A percentile compares a stretch with the other conserved stretches of the same genome.
These are phyloP conservation scores for Macrophomina phaseolina DNA, from an alignment of 2,329 filamentous ascomycete species.

Conservation along the genomic window DNA sequence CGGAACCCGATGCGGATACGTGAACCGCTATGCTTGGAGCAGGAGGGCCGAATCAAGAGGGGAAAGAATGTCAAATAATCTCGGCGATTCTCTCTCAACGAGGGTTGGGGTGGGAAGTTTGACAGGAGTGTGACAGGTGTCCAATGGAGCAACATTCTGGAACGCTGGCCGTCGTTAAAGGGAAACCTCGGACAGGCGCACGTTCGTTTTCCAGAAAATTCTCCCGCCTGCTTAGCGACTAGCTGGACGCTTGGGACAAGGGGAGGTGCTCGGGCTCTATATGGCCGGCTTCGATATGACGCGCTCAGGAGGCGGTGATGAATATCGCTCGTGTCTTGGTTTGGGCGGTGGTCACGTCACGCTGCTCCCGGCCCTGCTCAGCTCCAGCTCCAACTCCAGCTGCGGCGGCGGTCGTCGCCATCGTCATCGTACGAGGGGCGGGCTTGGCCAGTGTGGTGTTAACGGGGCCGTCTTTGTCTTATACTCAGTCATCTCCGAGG, in stretches of 20 bases:
- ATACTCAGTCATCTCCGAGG: constrained; percentile 22
- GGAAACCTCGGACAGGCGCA: constrained; percentile 22
- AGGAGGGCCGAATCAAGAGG: background rate
- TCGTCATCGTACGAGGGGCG: constrained; percentile 13
- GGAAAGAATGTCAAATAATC: background rate
- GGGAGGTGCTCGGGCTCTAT: constrained; percentile 18
- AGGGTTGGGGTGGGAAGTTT: background rate
- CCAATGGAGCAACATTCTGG: constrained; percentile 22
- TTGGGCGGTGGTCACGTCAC: background rate
- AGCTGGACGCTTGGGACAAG: constrained; percentile 21
- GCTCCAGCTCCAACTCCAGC: background rate
- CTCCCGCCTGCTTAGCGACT: constrained; percentile 24
- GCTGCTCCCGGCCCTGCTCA: background rate
- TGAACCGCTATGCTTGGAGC: background rate
- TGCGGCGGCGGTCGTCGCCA: background rate
- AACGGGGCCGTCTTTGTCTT: constrained; percentile 17
- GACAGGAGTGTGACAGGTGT: constrained; percentile 21
- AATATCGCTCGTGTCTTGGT: constrained; percentile 1
- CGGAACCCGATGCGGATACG: background rate
- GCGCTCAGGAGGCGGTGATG: constrained; percentile 19
- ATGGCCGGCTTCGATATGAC: constrained; percentile 13
- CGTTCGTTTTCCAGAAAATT: constrained; percentile 29
- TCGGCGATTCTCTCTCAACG: background rate
- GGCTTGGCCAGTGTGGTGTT: constrained; percentile 3
- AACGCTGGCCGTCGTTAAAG: constrained; percentile 26